These are phyloP conservation scores for Jackrogersella minutella DNA, from an alignment of 495 filamentous ascomycete species.

Conservation along the genomic window DNA sequence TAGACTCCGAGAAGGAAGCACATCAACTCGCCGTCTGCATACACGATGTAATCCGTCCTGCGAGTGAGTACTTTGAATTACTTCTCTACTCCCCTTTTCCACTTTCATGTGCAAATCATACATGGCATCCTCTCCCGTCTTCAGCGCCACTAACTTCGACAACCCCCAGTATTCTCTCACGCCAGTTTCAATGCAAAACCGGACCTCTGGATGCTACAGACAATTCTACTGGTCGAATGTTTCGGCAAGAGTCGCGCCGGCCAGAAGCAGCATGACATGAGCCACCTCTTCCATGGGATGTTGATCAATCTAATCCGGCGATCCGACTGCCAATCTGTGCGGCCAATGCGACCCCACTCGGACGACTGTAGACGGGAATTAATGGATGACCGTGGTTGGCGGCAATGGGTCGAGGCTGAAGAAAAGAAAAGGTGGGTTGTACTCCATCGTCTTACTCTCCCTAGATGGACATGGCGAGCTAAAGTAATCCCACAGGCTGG, in stretches of 20 bases:
- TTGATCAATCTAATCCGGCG: slow-evolving; percentile 66
- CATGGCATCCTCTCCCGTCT: too few relatives aligned
- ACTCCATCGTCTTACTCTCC: neutral
- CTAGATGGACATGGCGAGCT: neutral
- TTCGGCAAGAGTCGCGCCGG: slow-evolving; percentile 66
- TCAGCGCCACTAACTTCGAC: neutral
- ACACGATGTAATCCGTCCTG: slow-evolving; percentile 57
- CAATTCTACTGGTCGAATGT: slow-evolving; percentile 65
- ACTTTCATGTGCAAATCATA: neutral
- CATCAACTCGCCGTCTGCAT: slow-evolving; percentile 63
- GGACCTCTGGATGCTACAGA: slow-evolving; percentile 62
- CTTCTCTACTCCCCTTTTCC: neutral
- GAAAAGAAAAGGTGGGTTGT: slow-evolving; percentile 60
- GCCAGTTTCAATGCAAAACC: slow-evolving; percentile 57
- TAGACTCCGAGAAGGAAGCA: slow-evolving; percentile 58
- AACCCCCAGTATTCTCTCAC: slow-evolving; percentile 47
- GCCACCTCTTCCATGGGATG: slow-evolving; percentile 65
- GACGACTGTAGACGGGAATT: slow-evolving; percentile 17
- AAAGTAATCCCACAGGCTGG: slow-evolving; percentile 44
- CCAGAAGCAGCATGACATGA: slow-evolving; percentile 62
- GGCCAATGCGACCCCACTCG: slow-evolving; percentile 35
- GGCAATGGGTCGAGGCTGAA: slow-evolving; percentile 58
- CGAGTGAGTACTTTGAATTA: slow-evolving; percentile 32
- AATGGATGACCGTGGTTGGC: slow-evolving; percentile 55
- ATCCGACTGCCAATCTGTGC: slow-evolving; percentile 59